phyloP scores from a whole-genome alignment of 805 yeast genomes.

The Saccharomyces paradoxus region DNA sequence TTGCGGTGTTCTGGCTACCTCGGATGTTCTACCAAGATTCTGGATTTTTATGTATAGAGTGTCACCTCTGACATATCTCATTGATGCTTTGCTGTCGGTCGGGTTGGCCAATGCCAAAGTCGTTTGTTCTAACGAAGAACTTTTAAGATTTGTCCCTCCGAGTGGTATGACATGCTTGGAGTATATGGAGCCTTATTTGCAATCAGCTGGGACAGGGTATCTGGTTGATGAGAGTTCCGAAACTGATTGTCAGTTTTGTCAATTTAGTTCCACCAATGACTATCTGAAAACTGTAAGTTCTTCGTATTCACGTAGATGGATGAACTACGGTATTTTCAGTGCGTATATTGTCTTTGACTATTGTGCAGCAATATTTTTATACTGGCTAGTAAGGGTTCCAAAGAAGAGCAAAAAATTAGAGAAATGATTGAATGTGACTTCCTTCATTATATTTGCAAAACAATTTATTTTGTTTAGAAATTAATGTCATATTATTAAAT shows the following conservation, averaged over 20 bases:
- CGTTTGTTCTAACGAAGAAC: slow-evolving; percentile 39
- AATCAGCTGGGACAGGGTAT: slow-evolving; percentile 34
- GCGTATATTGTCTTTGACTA: slow-evolving; percentile 39
- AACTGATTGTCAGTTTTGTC: slow-evolving; percentile 46
- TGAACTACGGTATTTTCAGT: slow-evolving; percentile 46
- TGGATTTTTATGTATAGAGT: slow-evolving; percentile 67
- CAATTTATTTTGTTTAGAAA: too few relatives aligned
- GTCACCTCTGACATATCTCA: slow-evolving; percentile 59
- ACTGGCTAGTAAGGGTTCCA: slow-evolving; percentile 68
- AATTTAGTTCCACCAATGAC: slow-evolving; percentile 42
- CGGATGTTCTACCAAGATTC: slow-evolving; percentile 50
- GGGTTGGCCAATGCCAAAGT: slow-evolving; percentile 43
- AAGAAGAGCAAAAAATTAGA: slow-evolving; percentile 38
- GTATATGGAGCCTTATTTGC: slow-evolving; percentile 34
- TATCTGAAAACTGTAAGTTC: slow-evolving; percentile 42
- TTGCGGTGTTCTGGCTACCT: slow-evolving; percentile 64
- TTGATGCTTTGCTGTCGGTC: slow-evolving; percentile 43
- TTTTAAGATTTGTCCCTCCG: slow-evolving; percentile 40
- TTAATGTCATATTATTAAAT: not conserved
- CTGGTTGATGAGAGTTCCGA: slow-evolving; percentile 40
- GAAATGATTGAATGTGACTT: not conserved
- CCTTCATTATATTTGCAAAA: not conserved
- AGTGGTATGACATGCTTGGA: slow-evolving; percentile 45
- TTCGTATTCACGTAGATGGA: slow-evolving; percentile 35
- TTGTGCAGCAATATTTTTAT: slow-evolving; percentile 34